phyloP scores from a whole-genome alignment of 202 grass and related monocot species.

The Panicum virgatum region DNA sequence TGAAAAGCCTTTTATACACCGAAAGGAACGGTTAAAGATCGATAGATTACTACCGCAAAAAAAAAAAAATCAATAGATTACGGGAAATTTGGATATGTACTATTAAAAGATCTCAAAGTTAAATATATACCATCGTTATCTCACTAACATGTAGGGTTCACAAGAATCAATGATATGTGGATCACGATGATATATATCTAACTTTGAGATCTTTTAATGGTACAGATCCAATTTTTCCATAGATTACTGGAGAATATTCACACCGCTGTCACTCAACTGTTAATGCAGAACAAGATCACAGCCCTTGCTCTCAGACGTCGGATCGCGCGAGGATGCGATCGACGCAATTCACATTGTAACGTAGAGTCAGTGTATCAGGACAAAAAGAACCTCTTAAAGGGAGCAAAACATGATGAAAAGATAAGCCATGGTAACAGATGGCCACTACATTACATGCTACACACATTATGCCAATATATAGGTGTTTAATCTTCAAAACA shows the following conservation, averaged over 20 bases:
- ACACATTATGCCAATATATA: not conserved
- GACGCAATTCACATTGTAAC: not conserved
- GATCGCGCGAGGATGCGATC: not conserved
- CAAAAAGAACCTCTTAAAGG: not conserved
- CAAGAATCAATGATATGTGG: no score
- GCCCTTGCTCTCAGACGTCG: not conserved
- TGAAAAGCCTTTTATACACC: not conserved
- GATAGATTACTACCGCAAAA: no score
- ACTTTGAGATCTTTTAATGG: no score
- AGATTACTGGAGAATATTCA: not conserved
- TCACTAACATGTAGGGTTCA: no score
- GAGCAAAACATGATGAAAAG: not conserved
- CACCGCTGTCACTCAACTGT: not conserved
- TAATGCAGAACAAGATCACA: not conserved
- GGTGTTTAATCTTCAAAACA: not conserved
- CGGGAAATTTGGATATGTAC: no score
- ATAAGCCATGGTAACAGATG: no score
- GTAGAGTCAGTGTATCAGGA: not conserved
- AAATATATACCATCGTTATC: no score
- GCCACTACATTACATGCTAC: not conserved
- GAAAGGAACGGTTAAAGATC: not conserved
- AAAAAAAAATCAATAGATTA: no score
- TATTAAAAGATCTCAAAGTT: no score
- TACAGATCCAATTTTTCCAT: no score
- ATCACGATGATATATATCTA: no score